Percentiles rank a stretch among this genome's conserved stretches.
These are phyloP conservation scores for Colletotrichum lupini DNA, from an alignment of 2,329 filamentous ascomycete genomes.

Conservation along the genomic window DNA sequence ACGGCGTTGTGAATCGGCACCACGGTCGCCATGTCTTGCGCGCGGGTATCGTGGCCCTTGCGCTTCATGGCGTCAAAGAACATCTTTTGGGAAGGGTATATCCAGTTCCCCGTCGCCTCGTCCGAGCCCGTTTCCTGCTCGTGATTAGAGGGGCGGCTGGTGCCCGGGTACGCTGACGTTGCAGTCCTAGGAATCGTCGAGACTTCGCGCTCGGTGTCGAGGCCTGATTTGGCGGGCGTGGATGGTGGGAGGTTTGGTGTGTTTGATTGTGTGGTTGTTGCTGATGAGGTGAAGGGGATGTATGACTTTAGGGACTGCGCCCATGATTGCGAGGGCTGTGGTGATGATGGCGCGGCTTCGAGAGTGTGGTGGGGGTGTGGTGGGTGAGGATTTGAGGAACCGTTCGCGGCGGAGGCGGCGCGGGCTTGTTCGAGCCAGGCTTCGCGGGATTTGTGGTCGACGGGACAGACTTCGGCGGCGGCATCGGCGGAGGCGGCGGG, in stretches of 20 bases:
- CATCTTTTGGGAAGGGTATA: slow-evolving; percentile 96
- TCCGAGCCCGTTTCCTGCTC: slow-evolving; percentile 83
- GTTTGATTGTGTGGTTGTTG: slow-evolving; percentile 36
- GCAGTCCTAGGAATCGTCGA: slow-evolving; percentile 81
- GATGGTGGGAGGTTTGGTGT: slow-evolving; percentile 27
- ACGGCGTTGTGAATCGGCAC: slow-evolving; percentile 99
- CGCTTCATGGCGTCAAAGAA: slow-evolving; percentile 98
- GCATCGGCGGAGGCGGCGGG: slow-evolving; percentile 34
- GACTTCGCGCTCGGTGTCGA: slow-evolving; percentile 77
- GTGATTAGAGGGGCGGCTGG: slow-evolving; percentile 67
- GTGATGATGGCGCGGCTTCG: not conserved
- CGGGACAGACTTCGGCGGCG: slow-evolving; percentile 73
- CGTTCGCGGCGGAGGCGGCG: slow-evolving; percentile 56
- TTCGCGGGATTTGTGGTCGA: slow-evolving; percentile 89
- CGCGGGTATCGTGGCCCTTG: slow-evolving; percentile 80
- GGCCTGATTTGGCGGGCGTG: slow-evolving; percentile 39
- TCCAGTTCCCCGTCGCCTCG: slow-evolving; percentile 84
- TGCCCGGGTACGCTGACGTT: slow-evolving; percentile 45
- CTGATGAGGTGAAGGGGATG: slow-evolving; percentile 52
- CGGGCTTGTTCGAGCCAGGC: slow-evolving; percentile 82
- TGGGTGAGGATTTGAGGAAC: slow-evolving; percentile 42
- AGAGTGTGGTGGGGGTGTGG: slow-evolving; percentile 28
- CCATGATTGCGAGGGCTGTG: slow-evolving; percentile 52
- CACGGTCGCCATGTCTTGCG: slow-evolving; percentile 86
- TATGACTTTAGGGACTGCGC: slow-evolving; percentile 54